phyloP scores from a whole-genome alignment of 2,329 filamentous ascomycete genomes.

The Xylaria sp. region DNA sequence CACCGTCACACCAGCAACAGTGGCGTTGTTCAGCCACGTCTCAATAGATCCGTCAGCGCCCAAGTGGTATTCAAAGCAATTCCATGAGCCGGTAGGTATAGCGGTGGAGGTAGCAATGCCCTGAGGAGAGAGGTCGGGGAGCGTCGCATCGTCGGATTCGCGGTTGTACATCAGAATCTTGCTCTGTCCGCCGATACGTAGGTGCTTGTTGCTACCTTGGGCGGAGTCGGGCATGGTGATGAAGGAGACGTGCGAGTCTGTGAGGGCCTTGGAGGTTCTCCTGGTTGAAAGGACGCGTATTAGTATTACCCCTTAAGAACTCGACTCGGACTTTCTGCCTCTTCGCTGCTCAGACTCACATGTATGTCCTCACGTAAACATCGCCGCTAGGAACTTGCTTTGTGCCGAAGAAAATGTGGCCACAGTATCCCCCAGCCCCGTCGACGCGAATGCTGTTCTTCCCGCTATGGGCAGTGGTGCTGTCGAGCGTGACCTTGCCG shows the following conservation, averaged over 20 bases:
- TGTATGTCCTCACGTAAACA: constrained; percentile 65
- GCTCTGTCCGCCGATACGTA: constrained; percentile 70
- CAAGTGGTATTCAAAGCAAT: constrained; percentile 71
- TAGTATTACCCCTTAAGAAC: neutral
- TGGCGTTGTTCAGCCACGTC: constrained; percentile 68
- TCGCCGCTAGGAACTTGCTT: constrained; percentile 66
- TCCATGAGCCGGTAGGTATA: constrained; percentile 63
- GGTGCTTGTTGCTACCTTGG: constrained; percentile 66
- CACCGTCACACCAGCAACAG: constrained; percentile 63
- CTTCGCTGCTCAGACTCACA: constrained; percentile 59
- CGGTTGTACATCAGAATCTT: constrained; percentile 73
- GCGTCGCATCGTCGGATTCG: constrained; percentile 70
- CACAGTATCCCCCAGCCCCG: constrained; percentile 65
- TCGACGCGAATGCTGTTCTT: constrained; percentile 65
- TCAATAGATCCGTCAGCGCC: constrained; percentile 68
- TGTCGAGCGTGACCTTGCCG: constrained; percentile 67
- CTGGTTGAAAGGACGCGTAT: constrained; percentile 50
- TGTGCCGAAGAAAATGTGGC: constrained; percentile 71
- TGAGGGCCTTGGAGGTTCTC: constrained; percentile 67
- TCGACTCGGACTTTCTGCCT: neutral
- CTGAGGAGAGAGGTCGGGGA: constrained; percentile 69
- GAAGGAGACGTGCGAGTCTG: constrained; percentile 69
- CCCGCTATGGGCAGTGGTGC: constrained; percentile 65
- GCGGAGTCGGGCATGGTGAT: constrained; percentile 71
- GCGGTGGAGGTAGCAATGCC: constrained; percentile 65